Evolutionary conservation across 345 rosid species (phyloP), one percentile per base, ranked within the genome.

Genomic region (Populus nigra): DNA sequence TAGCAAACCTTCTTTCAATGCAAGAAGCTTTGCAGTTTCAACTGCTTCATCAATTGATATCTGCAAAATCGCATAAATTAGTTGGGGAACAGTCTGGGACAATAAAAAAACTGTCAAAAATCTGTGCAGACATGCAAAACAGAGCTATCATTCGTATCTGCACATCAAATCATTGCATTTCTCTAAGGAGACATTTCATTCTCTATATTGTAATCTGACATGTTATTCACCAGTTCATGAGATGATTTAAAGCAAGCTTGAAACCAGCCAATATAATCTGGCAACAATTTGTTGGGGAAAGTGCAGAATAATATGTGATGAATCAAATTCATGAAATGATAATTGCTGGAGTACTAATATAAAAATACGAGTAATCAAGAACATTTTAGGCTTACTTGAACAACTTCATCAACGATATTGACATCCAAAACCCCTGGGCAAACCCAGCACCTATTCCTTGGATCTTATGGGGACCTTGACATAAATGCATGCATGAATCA

Each of bases 381-480:
- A 41, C 47, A 10, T 22, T 27, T 5, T 31, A 9, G 35, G 47
- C 55, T 87, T 88, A 91, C 97, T 81, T 88, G 97, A 87, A 92
- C 68, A 72, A 94, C 91, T 91, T 92, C 97, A 84, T 94, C 94
- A 7, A 92, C 76, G 16, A 88, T 69, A 81, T 80, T 79, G 68
- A 91, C 91, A 36, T 91, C 88, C 87, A 94, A 81, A 76, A 94
- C 96, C 76, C 93, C 82, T 8, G 98, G 98, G 74, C 57, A 69
- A 94, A 92, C 43, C 96, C 96, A 71, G 97, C 98, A 73, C 98
- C 97, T 38, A 94, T 92, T 81, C 98, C 98, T 84, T 92, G 98
- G 87, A 94, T 92, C 86, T 91, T 92, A 87, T 92, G 98, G 16
- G 98, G 94, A 66, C 98, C 97, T 94, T 49, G 15, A 47, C 36